These are phyloP conservation scores for Platanthera zijinensis DNA, from an alignment of 106 monocot genomes.

Conservation along the genomic window DNA sequence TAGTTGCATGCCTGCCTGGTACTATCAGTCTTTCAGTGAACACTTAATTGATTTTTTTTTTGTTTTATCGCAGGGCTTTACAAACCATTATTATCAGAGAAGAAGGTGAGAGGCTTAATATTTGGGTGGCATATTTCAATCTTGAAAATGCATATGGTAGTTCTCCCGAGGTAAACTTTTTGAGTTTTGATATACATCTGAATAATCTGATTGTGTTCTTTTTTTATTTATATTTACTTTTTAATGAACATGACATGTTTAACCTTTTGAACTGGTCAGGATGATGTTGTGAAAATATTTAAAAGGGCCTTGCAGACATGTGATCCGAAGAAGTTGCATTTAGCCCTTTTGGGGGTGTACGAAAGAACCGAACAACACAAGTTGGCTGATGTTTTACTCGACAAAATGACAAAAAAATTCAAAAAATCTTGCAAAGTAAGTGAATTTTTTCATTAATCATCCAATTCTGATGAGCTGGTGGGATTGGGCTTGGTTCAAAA, in stretches of 20 bases:
- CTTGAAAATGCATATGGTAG: slow-evolving; percentile 87
- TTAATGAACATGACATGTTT: neutral
- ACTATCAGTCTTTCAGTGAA: neutral
- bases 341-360: slow-evolving; percentile 79
- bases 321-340: slow-evolving; percentile 79
- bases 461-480: neutral
- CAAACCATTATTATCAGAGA: slow-evolving; percentile 74
- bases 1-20: neutral
- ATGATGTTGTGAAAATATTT: slow-evolving; percentile 68
- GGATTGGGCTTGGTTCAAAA: too few species aligned
- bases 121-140: slow-evolving; percentile 96
- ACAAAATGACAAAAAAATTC: slow-evolving; percentile 79
- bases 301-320: slow-evolving; percentile 73
- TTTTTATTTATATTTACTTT: neutral
- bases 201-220: neutral
- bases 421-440: slow-evolving; percentile 83
- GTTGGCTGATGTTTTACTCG: slow-evolving; percentile 65
- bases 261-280: slow-evolving; percentile 27
- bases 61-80: slow-evolving; percentile 54
- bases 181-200: neutral
- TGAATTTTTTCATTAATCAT: neutral
- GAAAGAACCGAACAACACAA: slow-evolving; percentile 64
- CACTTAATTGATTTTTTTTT: neutral
- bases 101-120: slow-evolving; percentile 88
- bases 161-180: slow-evolving; percentile 56